Evolutionary conservation across 2,329 filamentous ascomycete species (phyloP), one percentile per base, ranked within the genome.

Genomic region (Teratosphaeria epicoccoides): DNA sequence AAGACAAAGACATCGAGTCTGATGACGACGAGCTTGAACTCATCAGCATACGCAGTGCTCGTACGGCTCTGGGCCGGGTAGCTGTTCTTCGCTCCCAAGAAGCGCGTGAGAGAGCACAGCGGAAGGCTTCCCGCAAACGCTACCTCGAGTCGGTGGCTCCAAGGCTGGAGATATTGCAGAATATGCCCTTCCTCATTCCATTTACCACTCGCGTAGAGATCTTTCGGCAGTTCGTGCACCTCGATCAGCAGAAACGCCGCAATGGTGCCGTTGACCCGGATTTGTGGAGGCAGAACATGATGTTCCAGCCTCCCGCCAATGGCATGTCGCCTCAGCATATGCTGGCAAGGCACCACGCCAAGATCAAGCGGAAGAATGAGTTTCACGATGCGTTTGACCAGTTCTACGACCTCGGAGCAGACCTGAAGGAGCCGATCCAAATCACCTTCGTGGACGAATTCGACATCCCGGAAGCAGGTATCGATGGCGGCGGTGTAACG

Each of bases 391-490:
- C 93, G 0, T 91, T 84, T 64, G 74, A 84, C 3, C 80, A 89
- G 51, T 96, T 96, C 63, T 96, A 88, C 61, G 69, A 79, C 1
- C 76, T 97, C 4, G 86, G 85, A 0, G 86, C 91, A 12, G 84
- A 83, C 0, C 71, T 98, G 51, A 97, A 97, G 65, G 91, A 97
- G 64, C 88, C 89, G 0, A 95, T 98, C 29, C 88, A 95, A 64
- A 97, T 98, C 62, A 93, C 88, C 0, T 98, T 98, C 66, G 83
- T 96, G 43, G 93, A 98, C 65, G 80, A 89, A 54, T 98, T 95
- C 59, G 87, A 86, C 55, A 81, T 84, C 1, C 77, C 81, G 6
- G 93, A 98, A 70, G 91, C 91, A 11, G 93, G 93, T 9, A 97
- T 98, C 51, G 93, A 98, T 64, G 93, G 93, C 0, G 93, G 93